Evolutionary conservation across 2,329 filamentous ascomycete species (phyloP).

Genomic region (Bipolaris sorokiniana): DNA sequence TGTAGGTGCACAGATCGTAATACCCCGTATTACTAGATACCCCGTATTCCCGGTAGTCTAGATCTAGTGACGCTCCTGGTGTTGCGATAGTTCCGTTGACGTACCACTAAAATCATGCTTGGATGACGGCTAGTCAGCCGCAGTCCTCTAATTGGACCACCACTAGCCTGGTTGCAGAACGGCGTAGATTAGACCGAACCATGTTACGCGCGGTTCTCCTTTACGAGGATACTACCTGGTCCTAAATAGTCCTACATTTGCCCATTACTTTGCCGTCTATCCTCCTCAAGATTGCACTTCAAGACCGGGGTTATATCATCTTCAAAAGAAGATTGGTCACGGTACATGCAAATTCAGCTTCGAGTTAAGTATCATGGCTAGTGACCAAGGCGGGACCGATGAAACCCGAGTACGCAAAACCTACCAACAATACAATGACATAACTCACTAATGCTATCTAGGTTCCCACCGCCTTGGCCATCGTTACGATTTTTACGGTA

Average conservation of each 20-base stretch:
- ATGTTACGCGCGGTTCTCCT: background rate
- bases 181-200: background rate
- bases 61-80: background rate
- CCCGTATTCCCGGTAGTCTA: background rate
- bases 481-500: background rate
- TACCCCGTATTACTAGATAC: background rate
- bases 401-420: background rate
- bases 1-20: background rate
- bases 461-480: background rate
- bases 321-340: background rate
- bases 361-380: background rate
- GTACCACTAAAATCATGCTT: background rate
- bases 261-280: background rate
- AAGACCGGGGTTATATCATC: background rate
- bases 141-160: background rate
- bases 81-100: background rate
- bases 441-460: background rate
- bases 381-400: background rate
- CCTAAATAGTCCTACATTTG: background rate
- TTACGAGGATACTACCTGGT: background rate
- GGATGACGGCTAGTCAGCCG: background rate
- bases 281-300: background rate
- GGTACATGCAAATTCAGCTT: background rate
- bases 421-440: background rate
- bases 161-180: too few species aligned